These are phyloP conservation scores for Penicillium sp. DNA, from an alignment of 2,329 filamentous ascomycete species.

Conservation along the genomic window DNA sequence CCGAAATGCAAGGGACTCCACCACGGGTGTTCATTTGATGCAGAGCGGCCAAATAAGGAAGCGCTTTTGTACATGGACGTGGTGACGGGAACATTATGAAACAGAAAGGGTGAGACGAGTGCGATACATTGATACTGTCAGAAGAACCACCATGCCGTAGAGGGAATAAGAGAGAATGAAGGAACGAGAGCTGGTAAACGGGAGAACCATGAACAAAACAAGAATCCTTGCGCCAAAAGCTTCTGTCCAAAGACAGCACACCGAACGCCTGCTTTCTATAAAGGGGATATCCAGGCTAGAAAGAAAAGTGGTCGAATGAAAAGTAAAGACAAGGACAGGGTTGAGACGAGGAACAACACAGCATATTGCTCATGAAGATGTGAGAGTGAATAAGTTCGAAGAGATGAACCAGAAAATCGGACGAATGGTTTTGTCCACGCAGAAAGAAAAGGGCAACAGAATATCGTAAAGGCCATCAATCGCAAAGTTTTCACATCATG, in stretches of 20 bases:
- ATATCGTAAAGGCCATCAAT: conserved; percentile 23
- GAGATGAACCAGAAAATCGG: conserved; percentile 13
- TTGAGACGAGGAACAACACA: conserved; percentile 8
- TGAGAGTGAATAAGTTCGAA: conserved; percentile 14
- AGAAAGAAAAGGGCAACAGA: conserved; percentile 23
- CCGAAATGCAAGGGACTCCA: not conserved
- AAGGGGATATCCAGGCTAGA: conserved; percentile 30
- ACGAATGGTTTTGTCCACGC: conserved; percentile 23
- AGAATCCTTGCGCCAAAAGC: conserved; percentile 10
- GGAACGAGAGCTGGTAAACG: conserved; percentile 3
- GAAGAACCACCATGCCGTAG: not conserved
- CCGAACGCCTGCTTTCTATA: conserved; percentile 37
- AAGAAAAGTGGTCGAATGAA: conserved; percentile 22
- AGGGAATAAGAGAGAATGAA: conserved; percentile 5
- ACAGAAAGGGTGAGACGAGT: not conserved
- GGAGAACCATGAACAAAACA: conserved; percentile 11
- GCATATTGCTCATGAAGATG: conserved; percentile 21
- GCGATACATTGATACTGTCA: no score
- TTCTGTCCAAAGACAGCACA: conserved; percentile 34
- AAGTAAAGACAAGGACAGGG: conserved; percentile 20
- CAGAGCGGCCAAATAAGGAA: no score
- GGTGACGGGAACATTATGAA: no score
- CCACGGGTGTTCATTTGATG: no score
- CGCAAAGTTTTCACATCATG: conserved; percentile 27
- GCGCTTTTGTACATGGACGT: no score